Base-by-base conservation (phyloP, 2,329 filamentous ascomycete species). In the Diaporthe citri region DNA sequence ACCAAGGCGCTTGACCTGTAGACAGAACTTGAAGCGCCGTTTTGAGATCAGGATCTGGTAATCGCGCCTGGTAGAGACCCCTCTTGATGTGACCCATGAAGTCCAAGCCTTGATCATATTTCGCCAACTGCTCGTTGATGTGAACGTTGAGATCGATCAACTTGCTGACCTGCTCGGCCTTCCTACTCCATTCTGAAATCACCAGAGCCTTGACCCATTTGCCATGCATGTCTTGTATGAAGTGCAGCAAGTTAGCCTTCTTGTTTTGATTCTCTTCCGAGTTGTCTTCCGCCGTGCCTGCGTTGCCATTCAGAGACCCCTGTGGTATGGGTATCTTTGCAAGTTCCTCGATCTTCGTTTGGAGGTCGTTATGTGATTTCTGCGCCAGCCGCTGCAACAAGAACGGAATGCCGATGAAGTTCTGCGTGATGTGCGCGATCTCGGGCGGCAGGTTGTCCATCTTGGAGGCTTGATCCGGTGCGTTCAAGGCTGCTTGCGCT, bases 201-300 rank as follows among this genome's bases (percentile, higher is more conserved):
- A 99, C 95, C 28, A 98, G 88, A 10, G 96, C 90, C 85, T 99
- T 98, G 82, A 97, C 95, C 88, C 97, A 98, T 85, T 95, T 95
- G 41, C 93, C 92, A 80, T 98, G 93, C 80, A 93, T 91, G 31
- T 92, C 90, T 82, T 96, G 93, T 12, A 94, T 92, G 85, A 97
- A 97, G 57, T 94, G 91, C 75, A 98, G 84, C 71, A 98, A 83
- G 48, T 88, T 85, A 39, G 90, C 85, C 84, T 98, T 98, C 85
- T 97, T 98, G 43, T 89, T 87, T 17, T 94, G 80, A 80, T 95
- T 96, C 76, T 93, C 91, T 52, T 83, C 82, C 1, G 91, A 92
- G 28, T 85, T 87, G 79, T 94, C 92, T 72, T 92, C 89, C 3
- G 81, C 78, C 5, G 81, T 80, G 71, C 82, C 83, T 41, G 83